Percentiles rank a stretch among this genome's conserved stretches.
Conservation (phyloP, 1,284 basidiomycete species). For the Leccinum variabile region DNA sequence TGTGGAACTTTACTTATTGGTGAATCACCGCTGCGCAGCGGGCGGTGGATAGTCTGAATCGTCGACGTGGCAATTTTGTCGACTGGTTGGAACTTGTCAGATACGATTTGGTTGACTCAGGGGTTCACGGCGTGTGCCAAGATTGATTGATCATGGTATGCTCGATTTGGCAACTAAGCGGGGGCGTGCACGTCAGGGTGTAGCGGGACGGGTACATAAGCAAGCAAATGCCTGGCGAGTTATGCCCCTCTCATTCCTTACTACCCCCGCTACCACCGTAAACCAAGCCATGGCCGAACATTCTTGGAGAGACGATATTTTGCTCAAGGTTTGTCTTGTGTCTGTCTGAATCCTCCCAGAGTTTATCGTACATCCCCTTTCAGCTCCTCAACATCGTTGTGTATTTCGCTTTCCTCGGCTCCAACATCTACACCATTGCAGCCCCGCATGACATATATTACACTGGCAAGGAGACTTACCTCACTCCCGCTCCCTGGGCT, state of each 20-base stretch:
- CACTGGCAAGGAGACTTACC: constrained; percentile 77
- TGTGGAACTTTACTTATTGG: neutral
- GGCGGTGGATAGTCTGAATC: neutral
- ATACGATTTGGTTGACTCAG: neutral
- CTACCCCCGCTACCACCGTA: constrained; percentile 7
- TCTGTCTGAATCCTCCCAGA: neutral
- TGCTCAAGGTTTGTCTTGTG: constrained; percentile 65
- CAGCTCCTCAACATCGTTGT: constrained; percentile 78
- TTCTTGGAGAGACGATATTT: constrained; percentile 71
- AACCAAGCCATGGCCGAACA: constrained; percentile 50
- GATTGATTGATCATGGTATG: neutral
- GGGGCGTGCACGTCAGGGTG: constrained; percentile 27
- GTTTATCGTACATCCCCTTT: neutral
- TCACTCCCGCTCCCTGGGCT: constrained; percentile 88
- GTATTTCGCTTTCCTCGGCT: constrained; percentile 82
- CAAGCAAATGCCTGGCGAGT: constrained; percentile 15
- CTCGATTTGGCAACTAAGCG: constrained; percentile 16
- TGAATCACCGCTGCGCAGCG: neutral
- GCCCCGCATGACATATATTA: constrained; percentile 69
- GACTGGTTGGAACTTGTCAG: neutral
- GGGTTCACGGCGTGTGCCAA: neutral
- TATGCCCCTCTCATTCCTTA: constrained; percentile 21
- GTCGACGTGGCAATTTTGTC: neutral
- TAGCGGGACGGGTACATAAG: constrained; percentile 27
- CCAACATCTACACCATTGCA: constrained; percentile 84